phyloP scores from a whole-genome alignment of 768 basidiomycete genomes.

The Vararia minispora region DNA sequence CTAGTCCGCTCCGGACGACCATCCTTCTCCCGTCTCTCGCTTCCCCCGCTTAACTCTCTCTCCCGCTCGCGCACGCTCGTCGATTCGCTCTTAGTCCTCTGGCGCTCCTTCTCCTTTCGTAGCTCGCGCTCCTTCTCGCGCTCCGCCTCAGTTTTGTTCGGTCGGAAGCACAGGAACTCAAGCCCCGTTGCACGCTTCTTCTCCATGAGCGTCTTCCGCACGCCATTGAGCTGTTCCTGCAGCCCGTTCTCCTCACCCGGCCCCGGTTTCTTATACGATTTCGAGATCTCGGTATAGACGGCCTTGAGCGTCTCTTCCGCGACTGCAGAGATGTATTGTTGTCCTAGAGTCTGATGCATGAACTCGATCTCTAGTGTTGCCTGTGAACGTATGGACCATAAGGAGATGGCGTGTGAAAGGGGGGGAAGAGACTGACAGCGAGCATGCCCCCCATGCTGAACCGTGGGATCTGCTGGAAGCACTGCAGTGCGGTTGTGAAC shows the following conservation, averaged over 20 bases:
- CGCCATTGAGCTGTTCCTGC: conserved; percentile 77
- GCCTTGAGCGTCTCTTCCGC: conserved; percentile 83
- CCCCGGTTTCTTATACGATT: conserved; percentile 79
- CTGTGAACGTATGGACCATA: conserved; percentile 28
- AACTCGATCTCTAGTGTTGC: conserved; percentile 99
- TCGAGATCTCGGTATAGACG: conserved; percentile 89
- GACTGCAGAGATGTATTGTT: conserved; percentile 71
- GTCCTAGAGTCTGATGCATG: conserved; percentile 92
- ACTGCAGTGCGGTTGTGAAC: conserved; percentile 70
- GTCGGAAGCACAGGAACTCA: conserved; percentile 90
- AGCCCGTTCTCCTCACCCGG: conserved; percentile 81
- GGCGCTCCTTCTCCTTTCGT: conserved; percentile 7
- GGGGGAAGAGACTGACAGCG: conserved; percentile 42
- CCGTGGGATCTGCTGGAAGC: conserved; percentile 79
- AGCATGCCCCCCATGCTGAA: conserved; percentile 99
- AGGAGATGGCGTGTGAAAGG: background rate
- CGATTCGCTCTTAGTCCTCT: conserved; percentile 2
- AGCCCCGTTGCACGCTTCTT: conserved; percentile 85
- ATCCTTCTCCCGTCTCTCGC: no score
- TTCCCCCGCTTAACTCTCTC: no score
- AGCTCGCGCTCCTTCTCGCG: conserved; percentile 9
- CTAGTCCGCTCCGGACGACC: no score
- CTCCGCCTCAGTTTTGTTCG: conserved; percentile 38
- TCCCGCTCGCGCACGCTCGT: conserved; percentile 4
- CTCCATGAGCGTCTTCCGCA: conserved; percentile 85